Evolutionary conservation across 495 filamentous ascomycete species (phyloP), one percentile per base, ranked within the genome.

Genomic region (Clohesyomyces aquaticus): DNA sequence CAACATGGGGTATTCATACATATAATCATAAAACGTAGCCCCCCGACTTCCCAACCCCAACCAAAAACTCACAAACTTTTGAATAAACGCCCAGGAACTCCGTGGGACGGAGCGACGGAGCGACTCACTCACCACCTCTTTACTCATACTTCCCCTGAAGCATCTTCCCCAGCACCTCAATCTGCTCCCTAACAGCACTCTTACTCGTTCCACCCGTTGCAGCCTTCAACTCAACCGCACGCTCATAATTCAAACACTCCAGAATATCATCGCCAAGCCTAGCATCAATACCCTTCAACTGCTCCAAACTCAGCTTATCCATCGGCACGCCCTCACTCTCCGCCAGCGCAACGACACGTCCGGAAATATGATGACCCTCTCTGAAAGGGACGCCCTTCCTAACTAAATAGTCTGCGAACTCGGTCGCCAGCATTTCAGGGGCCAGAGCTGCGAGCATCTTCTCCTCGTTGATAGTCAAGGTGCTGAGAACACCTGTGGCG

Each of bases 381-480:
- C 87, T 77, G 80, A 90, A 90, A 8, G 87, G 77, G 21, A 94
- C 89, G 35, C 91, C 91, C 81, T 94, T 93, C 67, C 90, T 83
- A 41, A 96, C 93, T 3, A 96, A 82, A 75, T 95, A 96, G 72
- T 96, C 93, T 21, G 93, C 93, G 42, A 96, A 79, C 69, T 96
- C 92, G 21, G 77, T 80, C 10, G 77, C 77, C 21, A 78, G 70
- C 75, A 78, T 83, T 70, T 87, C 85, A 0, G 86, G 86, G 4
- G 84, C 83, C 48, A 96, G 80, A 0, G 93, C 87, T 22, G 85
- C 87, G 61, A 76, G 75, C 93, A 96, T 96, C 77, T 87, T 88
- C 58, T 87, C 83, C 1, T 88, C 84, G 66, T 83, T 78, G 71
- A 88, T 82, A 16, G 78, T 82, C 25, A 96, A 73, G 6, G 86